Conservation (phyloP, 1,284 basidiomycete species). For the Rhodotorula sp. region DNA sequence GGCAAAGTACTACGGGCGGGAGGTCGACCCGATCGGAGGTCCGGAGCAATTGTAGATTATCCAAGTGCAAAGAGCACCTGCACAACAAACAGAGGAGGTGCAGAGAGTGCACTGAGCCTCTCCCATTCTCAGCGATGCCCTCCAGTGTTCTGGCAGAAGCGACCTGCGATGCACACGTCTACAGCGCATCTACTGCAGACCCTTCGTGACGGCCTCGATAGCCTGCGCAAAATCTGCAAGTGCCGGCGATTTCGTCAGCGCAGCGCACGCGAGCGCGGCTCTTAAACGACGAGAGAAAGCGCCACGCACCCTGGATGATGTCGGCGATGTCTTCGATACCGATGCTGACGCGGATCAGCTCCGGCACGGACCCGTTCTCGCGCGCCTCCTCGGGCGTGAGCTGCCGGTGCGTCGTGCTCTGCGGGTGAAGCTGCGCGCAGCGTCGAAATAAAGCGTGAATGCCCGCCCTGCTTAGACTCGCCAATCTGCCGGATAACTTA, state of each 20-base stretch:
- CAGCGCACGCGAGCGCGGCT: neutral
- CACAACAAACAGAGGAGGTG: no score
- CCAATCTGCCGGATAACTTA: conserved; percentile 46
- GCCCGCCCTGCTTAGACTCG: no score
- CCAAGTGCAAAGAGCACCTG: neutral
- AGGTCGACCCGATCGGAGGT: conserved; percentile 23
- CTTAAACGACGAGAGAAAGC: no score
- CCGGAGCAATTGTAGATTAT: conserved; percentile 9
- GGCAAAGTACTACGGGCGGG: conserved; percentile 22
- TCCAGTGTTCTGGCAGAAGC: no score
- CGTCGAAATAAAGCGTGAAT: no score
- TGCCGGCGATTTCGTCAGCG: no score
- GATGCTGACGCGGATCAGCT: conserved; percentile 72
- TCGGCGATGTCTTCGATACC: conserved; percentile 82
- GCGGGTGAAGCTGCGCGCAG: conserved; percentile 15
- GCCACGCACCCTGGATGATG: conserved; percentile 59
- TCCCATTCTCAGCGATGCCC: no score
- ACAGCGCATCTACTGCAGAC: no score
- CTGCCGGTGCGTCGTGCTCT: conserved; percentile 78
- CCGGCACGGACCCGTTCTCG: conserved; percentile 71
- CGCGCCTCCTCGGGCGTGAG: conserved; percentile 59
- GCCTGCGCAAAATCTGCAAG: conserved; percentile 73
- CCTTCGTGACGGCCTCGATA: conserved; percentile 43
- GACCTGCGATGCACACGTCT: no score
- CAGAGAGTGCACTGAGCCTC: no score